These are phyloP conservation scores for Trifolium subterraneum DNA, from an alignment of 306 rosid species.

Conservation along the genomic window DNA sequence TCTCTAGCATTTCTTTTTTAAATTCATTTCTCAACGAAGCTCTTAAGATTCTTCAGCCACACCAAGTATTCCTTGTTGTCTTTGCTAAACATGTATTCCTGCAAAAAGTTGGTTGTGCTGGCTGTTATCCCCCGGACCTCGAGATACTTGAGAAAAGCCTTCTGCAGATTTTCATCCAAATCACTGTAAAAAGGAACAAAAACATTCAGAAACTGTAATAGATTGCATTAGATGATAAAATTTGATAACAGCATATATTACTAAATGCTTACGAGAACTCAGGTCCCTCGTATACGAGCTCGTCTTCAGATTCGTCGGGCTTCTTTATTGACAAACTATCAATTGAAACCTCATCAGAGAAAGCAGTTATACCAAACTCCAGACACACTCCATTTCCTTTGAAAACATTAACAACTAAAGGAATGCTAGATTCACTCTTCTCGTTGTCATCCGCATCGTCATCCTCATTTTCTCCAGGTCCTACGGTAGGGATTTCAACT, in stretches of 20 bases:
- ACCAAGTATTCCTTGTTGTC: slow-evolving; percentile 65
- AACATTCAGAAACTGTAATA: slow-evolving; percentile 9
- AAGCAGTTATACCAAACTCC: slow-evolving; percentile 84
- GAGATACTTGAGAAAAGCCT: slow-evolving; percentile 80
- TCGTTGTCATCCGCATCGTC: slow-evolving; percentile 40
- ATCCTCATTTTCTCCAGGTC: slow-evolving; percentile 45
- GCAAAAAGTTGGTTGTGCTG: slow-evolving; percentile 63
- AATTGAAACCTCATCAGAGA: slow-evolving; percentile 65
- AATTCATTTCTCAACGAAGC: slow-evolving; percentile 65
- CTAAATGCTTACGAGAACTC: slow-evolving; percentile 65
- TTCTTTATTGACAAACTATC: slow-evolving; percentile 75
- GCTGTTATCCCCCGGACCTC: slow-evolving; percentile 72
- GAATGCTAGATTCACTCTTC: slow-evolving; percentile 63
- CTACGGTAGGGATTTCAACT: slow-evolving; percentile 69
- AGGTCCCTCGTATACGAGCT: slow-evolving; percentile 83
- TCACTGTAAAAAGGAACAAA: slow-evolving; percentile 54
- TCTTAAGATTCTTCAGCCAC: slow-evolving; percentile 88
- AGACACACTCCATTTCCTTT: slow-evolving; percentile 61
- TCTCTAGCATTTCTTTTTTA: not conserved
- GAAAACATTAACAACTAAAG: slow-evolving; percentile 69
- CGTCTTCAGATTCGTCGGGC: slow-evolving; percentile 57
- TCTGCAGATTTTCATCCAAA: slow-evolving; percentile 86
- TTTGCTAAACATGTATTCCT: slow-evolving; percentile 72
- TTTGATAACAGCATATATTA: not conserved
- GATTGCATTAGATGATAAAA: not conserved